phyloP scores from a whole-genome alignment of 441 rosid genomes.

The Rhodomyrtus psidioides region DNA sequence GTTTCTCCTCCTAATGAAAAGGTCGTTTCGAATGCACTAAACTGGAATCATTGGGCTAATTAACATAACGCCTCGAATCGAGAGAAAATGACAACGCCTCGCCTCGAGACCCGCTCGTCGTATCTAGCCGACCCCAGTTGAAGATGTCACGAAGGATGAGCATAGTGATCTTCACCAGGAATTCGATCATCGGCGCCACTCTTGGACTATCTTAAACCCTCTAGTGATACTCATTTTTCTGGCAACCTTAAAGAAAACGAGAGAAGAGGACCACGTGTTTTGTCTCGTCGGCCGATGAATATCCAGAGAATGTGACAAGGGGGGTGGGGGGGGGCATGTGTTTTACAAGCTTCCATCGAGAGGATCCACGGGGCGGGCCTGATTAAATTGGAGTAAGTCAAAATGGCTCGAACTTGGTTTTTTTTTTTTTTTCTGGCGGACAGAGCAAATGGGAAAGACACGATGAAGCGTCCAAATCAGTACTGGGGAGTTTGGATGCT shows the following conservation, averaged over 20 bases:
- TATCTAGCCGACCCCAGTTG: neutral
- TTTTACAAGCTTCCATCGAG: neutral
- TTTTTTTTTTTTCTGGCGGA: neutral
- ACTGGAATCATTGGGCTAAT: neutral
- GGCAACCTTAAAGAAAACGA: neutral
- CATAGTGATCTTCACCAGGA: neutral
- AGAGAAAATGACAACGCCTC: no score
- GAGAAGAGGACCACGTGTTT: neutral
- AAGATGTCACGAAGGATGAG: neutral
- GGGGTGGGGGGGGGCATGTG: no score
- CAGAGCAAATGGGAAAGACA: neutral
- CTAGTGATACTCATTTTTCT: neutral
- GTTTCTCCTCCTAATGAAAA: neutral
- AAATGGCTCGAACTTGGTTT: neutral
- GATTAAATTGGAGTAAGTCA: neutral
- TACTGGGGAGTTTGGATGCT: neutral
- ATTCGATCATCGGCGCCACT: neutral
- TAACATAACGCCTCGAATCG: neutral
- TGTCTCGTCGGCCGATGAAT: neutral
- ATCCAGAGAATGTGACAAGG: neutral
- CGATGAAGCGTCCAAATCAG: neutral
- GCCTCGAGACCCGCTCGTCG: neutral
- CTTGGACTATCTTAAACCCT: neutral
- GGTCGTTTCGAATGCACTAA: neutral
- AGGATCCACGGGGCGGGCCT: neutral